A percentile compares a stretch with the other conserved stretches of the same genome.
Evolutionary conservation across 2,329 filamentous ascomycete genomes (phyloP).

Genomic region (Hypomyces rosellus): DNA sequence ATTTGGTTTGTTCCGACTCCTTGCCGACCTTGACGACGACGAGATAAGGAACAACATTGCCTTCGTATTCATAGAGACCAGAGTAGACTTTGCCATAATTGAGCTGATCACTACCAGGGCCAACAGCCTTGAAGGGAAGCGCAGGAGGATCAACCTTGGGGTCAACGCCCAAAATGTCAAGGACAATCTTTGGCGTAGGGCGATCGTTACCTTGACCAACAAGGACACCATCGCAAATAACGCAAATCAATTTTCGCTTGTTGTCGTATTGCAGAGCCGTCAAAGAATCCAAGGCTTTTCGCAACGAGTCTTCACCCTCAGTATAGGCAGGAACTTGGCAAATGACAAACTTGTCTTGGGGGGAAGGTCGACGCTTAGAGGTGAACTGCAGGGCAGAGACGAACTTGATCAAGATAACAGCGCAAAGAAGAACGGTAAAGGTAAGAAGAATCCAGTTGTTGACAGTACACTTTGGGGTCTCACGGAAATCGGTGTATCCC

Average conservation of each 20-base stretch:
- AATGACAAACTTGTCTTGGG: conserved; percentile 98
- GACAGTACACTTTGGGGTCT: conserved; percentile 67
- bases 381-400: conserved; percentile 88
- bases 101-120: conserved; percentile 80
- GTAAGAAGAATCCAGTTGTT: conserved; percentile 87
- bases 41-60: conserved; percentile 93
- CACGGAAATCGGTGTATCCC: conserved; percentile 79
- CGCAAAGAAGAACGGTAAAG: conserved; percentile 77
- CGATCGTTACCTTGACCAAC: conserved; percentile 93
- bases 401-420: conserved; percentile 82
- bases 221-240: conserved; percentile 96
- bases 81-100: conserved; percentile 99
- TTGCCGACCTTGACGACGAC: conserved; percentile 97
- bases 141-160: conserved; percentile 94
- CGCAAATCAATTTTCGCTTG: conserved; percentile 92
- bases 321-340: conserved; percentile 98
- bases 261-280: conserved; percentile 96
- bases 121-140: conserved; percentile 88
- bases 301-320: conserved; percentile 89
- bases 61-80: conserved; percentile 93
- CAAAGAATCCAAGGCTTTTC: conserved; percentile 88
- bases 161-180: conserved; percentile 95
- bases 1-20: conserved; percentile 83
- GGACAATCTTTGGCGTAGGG: conserved; percentile 92
- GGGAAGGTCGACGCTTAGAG: conserved; percentile 78